Evolutionary conservation across 805 yeast species (phyloP).

Genomic region (Naumovozyma dairenensis): DNA sequence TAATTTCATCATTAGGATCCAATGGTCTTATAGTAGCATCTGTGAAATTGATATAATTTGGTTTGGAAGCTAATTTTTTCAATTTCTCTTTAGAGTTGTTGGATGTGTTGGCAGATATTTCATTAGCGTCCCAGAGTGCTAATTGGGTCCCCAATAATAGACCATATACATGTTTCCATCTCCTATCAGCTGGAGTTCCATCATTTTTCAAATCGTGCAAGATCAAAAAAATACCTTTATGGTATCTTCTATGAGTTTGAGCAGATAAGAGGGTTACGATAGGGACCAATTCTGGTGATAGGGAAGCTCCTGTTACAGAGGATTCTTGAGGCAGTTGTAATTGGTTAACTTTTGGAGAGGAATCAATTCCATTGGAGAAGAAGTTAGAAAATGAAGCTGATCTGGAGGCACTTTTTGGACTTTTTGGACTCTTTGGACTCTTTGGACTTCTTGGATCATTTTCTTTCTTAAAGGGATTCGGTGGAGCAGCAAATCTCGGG

Average conservation of each 20-base stretch:
- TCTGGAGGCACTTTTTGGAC: neutral
- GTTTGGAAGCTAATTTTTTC: conserved; percentile 52
- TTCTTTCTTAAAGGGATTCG: conserved; percentile 17
- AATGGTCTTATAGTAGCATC: conserved; percentile 80
- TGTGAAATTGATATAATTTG: conserved; percentile 79
- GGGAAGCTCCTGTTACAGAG: neutral
- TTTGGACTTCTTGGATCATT: neutral
- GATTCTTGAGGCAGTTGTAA: neutral
- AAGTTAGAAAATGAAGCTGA: neutral
- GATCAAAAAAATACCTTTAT: conserved; percentile 66
- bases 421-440: neutral
- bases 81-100: conserved; percentile 30
- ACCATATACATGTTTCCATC: conserved; percentile 90
- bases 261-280: conserved; percentile 66
- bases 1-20: conserved; percentile 52
- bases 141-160: conserved; percentile 81
- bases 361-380: neutral
- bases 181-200: conserved; percentile 75
- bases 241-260: conserved; percentile 63
- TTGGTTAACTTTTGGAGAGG: neutral
- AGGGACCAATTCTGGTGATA: conserved; percentile 42
- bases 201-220: conserved; percentile 68
- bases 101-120: conserved; percentile 40
- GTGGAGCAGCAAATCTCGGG: conserved; percentile 20
- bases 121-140: conserved; percentile 82